Conservation (phyloP, 1,139 yeast species). For the Arxiozyma telluris region DNA sequence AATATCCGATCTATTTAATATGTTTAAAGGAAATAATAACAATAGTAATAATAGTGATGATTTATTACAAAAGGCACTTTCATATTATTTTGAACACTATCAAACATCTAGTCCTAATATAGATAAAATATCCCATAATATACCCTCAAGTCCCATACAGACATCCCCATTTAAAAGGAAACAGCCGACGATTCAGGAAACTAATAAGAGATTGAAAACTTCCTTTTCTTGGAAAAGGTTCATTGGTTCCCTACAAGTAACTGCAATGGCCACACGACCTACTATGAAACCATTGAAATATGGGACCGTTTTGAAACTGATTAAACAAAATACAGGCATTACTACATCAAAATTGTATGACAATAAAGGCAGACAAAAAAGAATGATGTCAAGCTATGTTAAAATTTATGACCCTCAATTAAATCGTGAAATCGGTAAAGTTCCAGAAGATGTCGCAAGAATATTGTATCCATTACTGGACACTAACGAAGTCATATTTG, state of each 20-base stretch:
- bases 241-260: slow-evolving; percentile 64
- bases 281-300: slow-evolving; percentile 45
- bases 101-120: background rate
- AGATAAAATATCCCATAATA: background rate
- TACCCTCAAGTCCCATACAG: background rate
- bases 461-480: slow-evolving; percentile 60
- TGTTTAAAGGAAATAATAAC: slow-evolving; percentile 2
- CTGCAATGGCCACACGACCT: slow-evolving; percentile 81
- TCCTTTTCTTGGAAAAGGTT: slow-evolving; percentile 34
- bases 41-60: background rate
- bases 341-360: slow-evolving; percentile 25
- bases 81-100: background rate
- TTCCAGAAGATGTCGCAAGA: slow-evolving; percentile 66
- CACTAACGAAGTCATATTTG: slow-evolving; percentile 39
- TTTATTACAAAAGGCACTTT: background rate
- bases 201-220: background rate
- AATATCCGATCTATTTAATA: slow-evolving; percentile 4
- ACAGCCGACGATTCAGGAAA: background rate
- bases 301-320: slow-evolving; percentile 40
- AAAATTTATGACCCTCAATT: slow-evolving; percentile 21
- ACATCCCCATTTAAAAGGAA: background rate
- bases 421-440: slow-evolving; percentile 61
- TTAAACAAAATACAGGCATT: slow-evolving; percentile 22
- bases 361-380: slow-evolving; percentile 17
- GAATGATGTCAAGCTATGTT: slow-evolving; percentile 19